Base-by-base conservation (phyloP, 1,284 basidiomycete species). In the Trametes versicolor region DNA sequence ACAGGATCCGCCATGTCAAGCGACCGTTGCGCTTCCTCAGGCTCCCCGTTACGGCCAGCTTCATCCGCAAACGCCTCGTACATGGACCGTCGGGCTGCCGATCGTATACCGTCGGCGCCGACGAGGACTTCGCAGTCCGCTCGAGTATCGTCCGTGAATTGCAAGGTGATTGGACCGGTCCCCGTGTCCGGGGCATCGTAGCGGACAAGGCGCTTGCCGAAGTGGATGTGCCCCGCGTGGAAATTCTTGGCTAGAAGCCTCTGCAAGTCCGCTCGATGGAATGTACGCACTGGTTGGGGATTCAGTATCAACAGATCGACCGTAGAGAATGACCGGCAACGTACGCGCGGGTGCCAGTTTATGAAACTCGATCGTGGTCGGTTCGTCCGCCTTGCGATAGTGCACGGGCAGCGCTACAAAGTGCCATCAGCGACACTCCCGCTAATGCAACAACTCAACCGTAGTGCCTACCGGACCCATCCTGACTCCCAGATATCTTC, bases 91-190 rank as follows among this genome's bases (percentile, higher is more conserved):
- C 85, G 79, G 5, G 84, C 82, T 13, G 74, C 75, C 0, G 84
- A 86, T 63, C 82, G 84, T 48, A 87, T 71, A 4, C 83, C 83
- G 63, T 85, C 83, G 6, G 79, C 78, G 5, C 82, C 83, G 41
- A 85, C 71, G n/a, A 84, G 76, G 17, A 83, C 57, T 66, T 84
- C 81, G 66, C 82, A 84, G 0, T 70, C 69, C 0, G 77, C 76
- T 0, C 67, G 74, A 0, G 76, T 72, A 4, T 81, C 82, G 59
- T 84, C 79, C 21, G 70, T 69, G 68, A 85, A 84, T 13, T 64
- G 47, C 19, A 77, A 63, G 13, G 36, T 29, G 37, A 75, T 63
- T 13, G 65, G 62, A 3, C 49, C 63, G 29, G 17, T 8, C 10
- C 6, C 9, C 0, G 58, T 17, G 12, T 37, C 45, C n/a, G 64